Percentiles rank a stretch among this genome's conserved stretches.
phyloP scores from a whole-genome alignment of 1,139 yeast genomes.

The Scheffersomyces cryptocercus region DNA sequence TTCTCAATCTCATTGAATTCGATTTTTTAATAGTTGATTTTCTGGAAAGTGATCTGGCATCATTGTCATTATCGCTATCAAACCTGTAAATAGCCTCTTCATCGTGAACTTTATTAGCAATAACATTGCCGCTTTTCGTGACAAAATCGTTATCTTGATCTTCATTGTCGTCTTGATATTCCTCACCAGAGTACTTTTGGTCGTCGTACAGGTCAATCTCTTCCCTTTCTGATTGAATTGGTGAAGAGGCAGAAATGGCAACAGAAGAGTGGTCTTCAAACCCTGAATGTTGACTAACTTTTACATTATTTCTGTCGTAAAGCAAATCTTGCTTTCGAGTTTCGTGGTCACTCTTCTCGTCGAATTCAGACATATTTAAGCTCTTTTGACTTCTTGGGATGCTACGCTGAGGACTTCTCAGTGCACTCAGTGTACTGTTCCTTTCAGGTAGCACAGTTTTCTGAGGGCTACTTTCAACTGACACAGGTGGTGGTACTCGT shows the following conservation, averaged over 20 bases:
- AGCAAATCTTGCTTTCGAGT: no score
- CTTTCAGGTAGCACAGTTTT: no score
- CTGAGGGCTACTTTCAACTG: no score
- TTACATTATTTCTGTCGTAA: background rate
- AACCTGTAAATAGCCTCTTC: conserved; percentile 34
- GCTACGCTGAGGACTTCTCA: background rate
- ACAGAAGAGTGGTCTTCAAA: background rate
- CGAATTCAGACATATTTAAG: background rate
- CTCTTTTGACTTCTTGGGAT: background rate
- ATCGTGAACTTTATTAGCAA: conserved; percentile 7
- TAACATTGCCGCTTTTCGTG: no score
- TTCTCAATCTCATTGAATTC: conserved; percentile 46
- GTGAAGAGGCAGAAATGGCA: background rate
- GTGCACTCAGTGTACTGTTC: no score
- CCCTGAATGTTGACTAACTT: background rate
- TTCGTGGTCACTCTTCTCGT: no score
- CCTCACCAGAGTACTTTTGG: no score
- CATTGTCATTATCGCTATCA: conserved; percentile 22
- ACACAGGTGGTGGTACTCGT: conserved; percentile 3
- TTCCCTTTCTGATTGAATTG: background rate
- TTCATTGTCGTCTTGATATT: no score
- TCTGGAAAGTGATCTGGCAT: conserved; percentile 31
- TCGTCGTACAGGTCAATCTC: no score
- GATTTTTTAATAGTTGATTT: conserved; percentile 43
- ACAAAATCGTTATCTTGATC: no score